Percentiles rank a stretch among this genome's conserved stretches.
phyloP scores from a whole-genome alignment of 495 filamentous ascomycete genomes.

The Xylaria castorea region DNA sequence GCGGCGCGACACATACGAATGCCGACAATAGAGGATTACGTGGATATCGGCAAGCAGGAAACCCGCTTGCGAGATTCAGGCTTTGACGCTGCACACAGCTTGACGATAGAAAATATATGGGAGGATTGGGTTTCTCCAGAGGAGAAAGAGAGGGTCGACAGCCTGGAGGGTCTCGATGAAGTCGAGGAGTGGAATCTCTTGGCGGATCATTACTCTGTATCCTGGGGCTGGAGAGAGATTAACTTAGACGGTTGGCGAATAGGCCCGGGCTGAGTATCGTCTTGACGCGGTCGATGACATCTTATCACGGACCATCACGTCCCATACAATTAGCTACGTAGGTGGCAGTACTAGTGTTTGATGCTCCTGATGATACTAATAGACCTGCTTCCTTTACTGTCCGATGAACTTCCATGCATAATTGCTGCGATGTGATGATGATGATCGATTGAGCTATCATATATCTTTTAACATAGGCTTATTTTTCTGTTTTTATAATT shows the following conservation, averaged over 20 bases:
- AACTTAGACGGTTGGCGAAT: conserved; percentile 16
- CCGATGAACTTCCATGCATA: background rate
- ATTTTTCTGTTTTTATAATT: too few species aligned
- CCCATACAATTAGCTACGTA: background rate
- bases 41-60: conserved; percentile 68
- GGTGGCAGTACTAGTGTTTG: background rate
- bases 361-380: background rate
- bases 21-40: conserved; percentile 78
- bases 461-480: too few species aligned
- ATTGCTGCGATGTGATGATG: background rate
- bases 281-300: background rate
- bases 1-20: conserved; percentile 82
- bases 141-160: conserved; percentile 83
- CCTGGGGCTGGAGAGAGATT: conserved; percentile 67
- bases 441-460: background rate
- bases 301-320: background rate
- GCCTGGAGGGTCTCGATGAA: conserved; percentile 90
- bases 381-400: background rate
- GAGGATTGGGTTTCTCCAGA: conserved; percentile 68
- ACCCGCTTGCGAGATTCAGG: conserved; percentile 67
- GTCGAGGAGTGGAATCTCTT: conserved; percentile 93
- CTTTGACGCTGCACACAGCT: conserved; percentile 61
- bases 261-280: background rate
- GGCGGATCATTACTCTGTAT: conserved; percentile 87
- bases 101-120: conserved; percentile 79